Evolutionary conservation across 176 grass and related monocot genomes (phyloP), one percentile per base, ranked within the genome.

Genomic region (Microstegium vimineum): DNA sequence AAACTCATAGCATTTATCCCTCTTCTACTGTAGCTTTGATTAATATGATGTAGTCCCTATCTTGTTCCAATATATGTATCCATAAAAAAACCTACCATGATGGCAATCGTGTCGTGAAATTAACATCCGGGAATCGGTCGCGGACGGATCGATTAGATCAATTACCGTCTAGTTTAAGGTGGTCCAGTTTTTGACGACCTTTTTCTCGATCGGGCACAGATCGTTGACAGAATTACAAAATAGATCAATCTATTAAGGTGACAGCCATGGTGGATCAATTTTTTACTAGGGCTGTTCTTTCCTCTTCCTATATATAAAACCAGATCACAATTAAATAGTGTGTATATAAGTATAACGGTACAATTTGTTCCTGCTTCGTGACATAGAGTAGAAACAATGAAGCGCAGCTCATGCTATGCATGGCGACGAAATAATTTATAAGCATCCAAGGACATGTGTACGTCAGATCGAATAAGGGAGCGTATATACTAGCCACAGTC

Each of bases 81-180:
- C 11, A 28, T 71, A 73, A 5, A 37, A 61, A 63, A 68, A 63
- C 60, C 64, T 43, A 67, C 30, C 30, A 18, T 47, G 62, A 80
- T 69, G 67, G 47, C 69, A 67, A 74, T 54, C 30, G 42, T 81
- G n/a, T 61, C 78, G 35, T 79, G 27, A 74, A 78, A 73, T 83
- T 82, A 60, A 37, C 37, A 36, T 45, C 5, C 42, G 42, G 23
- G 2, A 46, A 79, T 57, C 2, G 63, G 73, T 66, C 14, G 18
- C 26, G 4, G 18, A 52, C 0, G 57, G 59, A 27, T 17, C 2
- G 57, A 23, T 18, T 3, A 12, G 35, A 41, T 2, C 36, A 76
- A 16, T 73, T 73, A 43, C 27, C 15, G 35, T 73, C 15, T 65
- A 71, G 18, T 64, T 83, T 56, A 78, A 66, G 65, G 32, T 41